phyloP scores from a whole-genome alignment of 176 grass and related monocot species.

The Paspalum vaginatum region DNA sequence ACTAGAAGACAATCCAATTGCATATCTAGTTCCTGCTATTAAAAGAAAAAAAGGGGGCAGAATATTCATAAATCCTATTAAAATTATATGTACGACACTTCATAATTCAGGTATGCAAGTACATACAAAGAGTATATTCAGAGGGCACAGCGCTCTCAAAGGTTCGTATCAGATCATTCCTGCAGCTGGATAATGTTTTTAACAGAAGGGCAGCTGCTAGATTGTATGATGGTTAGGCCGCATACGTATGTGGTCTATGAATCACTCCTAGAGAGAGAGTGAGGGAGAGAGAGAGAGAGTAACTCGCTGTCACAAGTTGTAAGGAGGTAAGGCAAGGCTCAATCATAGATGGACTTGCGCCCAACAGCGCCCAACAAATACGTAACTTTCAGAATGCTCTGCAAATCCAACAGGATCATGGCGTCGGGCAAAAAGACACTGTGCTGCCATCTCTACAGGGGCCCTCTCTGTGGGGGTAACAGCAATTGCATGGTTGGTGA shows the following conservation, averaged over 20 bases:
- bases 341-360: conserved; percentile 51
- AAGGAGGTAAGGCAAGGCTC: conserved; percentile 52
- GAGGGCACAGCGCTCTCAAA: conserved; percentile 7
- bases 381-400: conserved; percentile 78
- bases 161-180: conserved; percentile 37
- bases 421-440: conserved; percentile 69
- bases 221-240: conserved; percentile 72
- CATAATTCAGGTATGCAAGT: conserved; percentile 4
- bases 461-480: conserved; percentile 45
- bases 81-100: not conserved
- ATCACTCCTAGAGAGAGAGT: conserved; percentile 53
- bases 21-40: not conserved
- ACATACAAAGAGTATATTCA: conserved; percentile 26
- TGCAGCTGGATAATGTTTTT: conserved; percentile 50
- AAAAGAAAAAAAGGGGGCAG: not conserved
- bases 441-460: conserved; percentile 60
- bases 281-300: conserved; percentile 21
- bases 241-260: conserved; percentile 71
- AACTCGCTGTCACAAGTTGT: conserved; percentile 62
- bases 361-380: conserved; percentile 55
- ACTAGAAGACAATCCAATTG: not conserved
- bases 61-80: conserved; percentile 18
- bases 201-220: conserved; percentile 40
- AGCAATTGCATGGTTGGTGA: conserved; percentile 45
- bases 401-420: conserved; percentile 75